Base-by-base conservation (phyloP, 2,329 filamentous ascomycete genomes). In the Westerdykella ornata region DNA sequence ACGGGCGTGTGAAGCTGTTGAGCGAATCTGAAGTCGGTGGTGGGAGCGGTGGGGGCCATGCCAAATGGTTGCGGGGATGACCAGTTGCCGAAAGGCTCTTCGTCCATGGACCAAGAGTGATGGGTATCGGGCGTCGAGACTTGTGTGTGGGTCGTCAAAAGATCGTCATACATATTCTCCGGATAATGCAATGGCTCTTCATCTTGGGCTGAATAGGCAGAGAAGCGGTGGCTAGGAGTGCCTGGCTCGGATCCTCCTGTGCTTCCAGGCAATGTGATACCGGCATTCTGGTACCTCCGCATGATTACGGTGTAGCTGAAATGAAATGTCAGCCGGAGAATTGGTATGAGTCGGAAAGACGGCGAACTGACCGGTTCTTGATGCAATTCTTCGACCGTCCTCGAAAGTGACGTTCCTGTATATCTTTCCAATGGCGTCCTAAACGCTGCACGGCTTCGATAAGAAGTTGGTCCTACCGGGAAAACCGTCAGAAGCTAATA, bases 371-470 rank as follows among this genome's bases (percentile, higher is more conserved):
- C 57, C 66, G 56, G 37, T 68, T 68, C 40, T 68, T 68, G 39
- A 68, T 60, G 19, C 57, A 59, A 20, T 65, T 65, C 39, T 65
- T 67, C 2, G 65, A 66, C 14, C 66, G 54, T 2, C 57, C 56
- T 7, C 59, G 62, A 26, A 68, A 65, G 26, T 62, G 51, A 7
- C 53, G 49, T 5, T 52, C 47, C 33, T 63, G 54, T 17, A 68
- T 68, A 22, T 63, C 57, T 39, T 64, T 65, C 66, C 66, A 68
- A 42, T 66, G 62, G 9, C 64, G 54, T 9, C 66, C 65, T 4
- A 59, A 44, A 19, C 49, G 51, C 20, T 57, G 47, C 2, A 61
- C 64, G 30, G 61, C 63, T 32, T 60, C 50, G 26, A 65, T 51
- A 13, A 68, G 56, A 5, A 49, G 42, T 14, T 47, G 38, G 40